Evolutionary conservation across 257 asterid genomes (phyloP), one percentile per base, ranked within the genome.

Genomic region (Capsicum rhomboideum): DNA sequence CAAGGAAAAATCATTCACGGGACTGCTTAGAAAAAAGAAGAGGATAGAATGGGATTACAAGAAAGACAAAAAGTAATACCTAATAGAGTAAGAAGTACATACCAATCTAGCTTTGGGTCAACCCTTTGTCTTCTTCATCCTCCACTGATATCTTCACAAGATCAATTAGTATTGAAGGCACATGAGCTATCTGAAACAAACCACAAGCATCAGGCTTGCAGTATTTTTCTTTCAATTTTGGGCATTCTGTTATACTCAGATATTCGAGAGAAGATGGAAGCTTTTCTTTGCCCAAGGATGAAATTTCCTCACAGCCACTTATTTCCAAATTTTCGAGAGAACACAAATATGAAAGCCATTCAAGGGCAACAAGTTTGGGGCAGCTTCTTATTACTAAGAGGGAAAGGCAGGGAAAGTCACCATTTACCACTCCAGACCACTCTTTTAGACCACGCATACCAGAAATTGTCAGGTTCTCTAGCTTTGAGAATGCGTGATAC

Each of bases 341-440:
- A 28, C 26, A 37, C 26, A 91, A 71, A 75, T 37, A 75, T 8
- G 88, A 86, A 20, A 91, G 10, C 63, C 83, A 84, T 7, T 88
- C 87, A 58, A 91, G 89, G 40, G 79, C 50, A 37, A 26, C 7
- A 31, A 90, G 90, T 72, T 90, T 85, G 13, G 90, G 91, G 58
- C 93, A 90, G 18, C 85, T 78, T 79, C 86, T 88, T 46, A 90
- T 81, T 71, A 58, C 37, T 23, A 90, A 18, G 6, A 81, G 81
- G 17, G 68, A 11, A 78, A 90, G 90, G 86, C 89, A 83, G 10
- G 81, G 87, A 74, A 91, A 89, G 78, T 90, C 93, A 42, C 90
- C 91, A 83, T 74, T 85, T 69, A 78, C 83, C 4, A 88, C 63
- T 42, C 86, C 90, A 56, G 82, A 80, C 90, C 91, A 91, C 80